Percentiles rank a stretch among this genome's conserved stretches.
Evolutionary conservation across 2,329 filamentous ascomycete genomes (phyloP).

Genomic region (Pseudocercospora cruenta): DNA sequence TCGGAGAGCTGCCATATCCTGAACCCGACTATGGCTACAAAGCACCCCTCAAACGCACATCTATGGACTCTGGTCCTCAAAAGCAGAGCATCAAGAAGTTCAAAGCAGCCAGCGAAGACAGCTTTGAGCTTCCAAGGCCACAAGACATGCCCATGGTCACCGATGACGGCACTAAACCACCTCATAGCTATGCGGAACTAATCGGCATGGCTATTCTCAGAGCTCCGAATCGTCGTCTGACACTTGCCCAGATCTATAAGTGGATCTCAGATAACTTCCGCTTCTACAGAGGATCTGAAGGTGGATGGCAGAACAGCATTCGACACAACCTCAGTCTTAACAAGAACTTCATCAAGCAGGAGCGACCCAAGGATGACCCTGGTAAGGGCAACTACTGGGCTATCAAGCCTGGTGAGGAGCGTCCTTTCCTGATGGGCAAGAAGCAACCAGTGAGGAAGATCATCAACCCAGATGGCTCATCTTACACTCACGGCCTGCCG

Average conservation of each 20-base stretch:
- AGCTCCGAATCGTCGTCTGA: constrained; percentile 79
- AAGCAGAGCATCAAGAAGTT: constrained; percentile 66
- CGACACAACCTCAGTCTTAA: constrained; percentile 96
- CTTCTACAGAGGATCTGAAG: constrained; percentile 82
- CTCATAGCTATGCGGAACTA: constrained; percentile 89
- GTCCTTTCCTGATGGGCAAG: constrained; percentile 88
- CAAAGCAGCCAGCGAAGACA: constrained; percentile 59
- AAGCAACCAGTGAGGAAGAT: constrained; percentile 57
- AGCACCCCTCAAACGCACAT: constrained; percentile 58
- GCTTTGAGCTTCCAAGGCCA: constrained; percentile 64
- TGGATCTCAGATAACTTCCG: constrained; percentile 97
- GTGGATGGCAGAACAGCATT: constrained; percentile 99
- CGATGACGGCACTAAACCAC: constrained; percentile 87
- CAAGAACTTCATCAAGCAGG: constrained; percentile 94
- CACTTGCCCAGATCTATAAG: constrained; percentile 94
- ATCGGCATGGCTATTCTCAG: constrained; percentile 97
- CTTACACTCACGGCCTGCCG: constrained; percentile 37
- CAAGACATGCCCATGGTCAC: constrained; percentile 79
- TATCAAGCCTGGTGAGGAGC: constrained; percentile 87
- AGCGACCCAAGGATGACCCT: constrained; percentile 93
- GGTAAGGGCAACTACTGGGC: constrained; percentile 98
- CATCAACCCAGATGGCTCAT: constrained; percentile 57
- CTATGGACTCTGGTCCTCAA: constrained; percentile 70
- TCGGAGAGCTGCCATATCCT: constrained; percentile 45
- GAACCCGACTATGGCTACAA: constrained; percentile 51